Evolutionary conservation across 2,329 filamentous ascomycete genomes (phyloP).

Genomic region (Pseudogymnoascus sp.): DNA sequence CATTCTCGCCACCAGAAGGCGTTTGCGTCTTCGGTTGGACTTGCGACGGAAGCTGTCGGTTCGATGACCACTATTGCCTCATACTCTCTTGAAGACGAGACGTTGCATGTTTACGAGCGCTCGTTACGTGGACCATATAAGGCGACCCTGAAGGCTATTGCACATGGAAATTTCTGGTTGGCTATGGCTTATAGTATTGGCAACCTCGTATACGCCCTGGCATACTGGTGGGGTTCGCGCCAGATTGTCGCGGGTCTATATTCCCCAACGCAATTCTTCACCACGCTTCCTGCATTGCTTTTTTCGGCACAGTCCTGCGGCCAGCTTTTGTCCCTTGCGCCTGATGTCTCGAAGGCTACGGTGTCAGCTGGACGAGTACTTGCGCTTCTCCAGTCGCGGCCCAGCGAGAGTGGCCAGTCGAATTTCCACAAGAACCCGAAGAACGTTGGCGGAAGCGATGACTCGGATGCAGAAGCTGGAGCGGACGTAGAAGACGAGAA

Average conservation of each 20-base stretch:
- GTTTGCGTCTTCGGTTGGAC: constrained; percentile 54
- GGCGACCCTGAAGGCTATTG: constrained; percentile 43
- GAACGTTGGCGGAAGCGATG: constrained; percentile 27
- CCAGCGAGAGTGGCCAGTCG: constrained; percentile 16
- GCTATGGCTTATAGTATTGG: constrained; percentile 45
- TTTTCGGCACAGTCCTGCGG: constrained; percentile 67
- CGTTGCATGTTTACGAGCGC: constrained; percentile 46
- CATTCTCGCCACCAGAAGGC: constrained; percentile 57
- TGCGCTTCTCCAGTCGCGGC: constrained; percentile 37
- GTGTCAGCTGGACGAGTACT: constrained; percentile 53
- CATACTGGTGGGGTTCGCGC: constrained; percentile 73
- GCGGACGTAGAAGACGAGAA: constrained; percentile 20
- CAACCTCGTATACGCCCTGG: constrained; percentile 64
- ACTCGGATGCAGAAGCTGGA: constrained; percentile 29
- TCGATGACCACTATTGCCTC: constrained; percentile 56
- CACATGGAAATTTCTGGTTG: constrained; percentile 51
- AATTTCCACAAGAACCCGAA: constrained; percentile 19
- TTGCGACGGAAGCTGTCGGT: constrained; percentile 62
- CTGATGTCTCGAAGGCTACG: constrained; percentile 63
- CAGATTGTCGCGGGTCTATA: constrained; percentile 60
- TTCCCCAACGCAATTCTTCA: constrained; percentile 62
- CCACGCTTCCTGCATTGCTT: constrained; percentile 63
- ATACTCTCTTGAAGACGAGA: constrained; percentile 40
- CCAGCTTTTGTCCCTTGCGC: constrained; percentile 66
- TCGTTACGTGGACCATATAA: constrained; percentile 41